These are phyloP conservation scores for Rhodotorula sp. DNA, from an alignment of 1,284 basidiomycete species.

Conservation along the genomic window DNA sequence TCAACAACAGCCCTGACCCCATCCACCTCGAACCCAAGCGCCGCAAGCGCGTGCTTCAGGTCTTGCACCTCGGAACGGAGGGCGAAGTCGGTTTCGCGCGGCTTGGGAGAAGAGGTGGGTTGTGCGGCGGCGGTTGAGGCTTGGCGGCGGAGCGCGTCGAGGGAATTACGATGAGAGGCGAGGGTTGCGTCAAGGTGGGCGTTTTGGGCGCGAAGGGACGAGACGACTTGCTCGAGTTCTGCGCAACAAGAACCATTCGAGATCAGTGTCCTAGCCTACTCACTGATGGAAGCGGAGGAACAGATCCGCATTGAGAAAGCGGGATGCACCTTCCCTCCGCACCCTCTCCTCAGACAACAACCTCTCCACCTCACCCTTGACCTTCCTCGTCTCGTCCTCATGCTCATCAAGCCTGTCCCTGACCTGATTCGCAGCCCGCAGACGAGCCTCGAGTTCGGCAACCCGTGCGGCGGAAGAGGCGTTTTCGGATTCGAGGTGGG, in stretches of 20 bases:
- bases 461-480: constrained; percentile 34
- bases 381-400: not conserved
- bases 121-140: not conserved
- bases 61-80: constrained; percentile 25
- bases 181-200: constrained; percentile 16
- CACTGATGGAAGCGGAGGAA: not conserved
- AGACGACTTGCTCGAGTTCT: constrained; percentile 15
- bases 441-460: constrained; percentile 37
- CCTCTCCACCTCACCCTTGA: not conserved
- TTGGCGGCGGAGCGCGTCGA: constrained; percentile 6
- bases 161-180: constrained; percentile 8
- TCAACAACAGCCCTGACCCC: constrained; percentile 36
- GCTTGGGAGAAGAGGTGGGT: not conserved
- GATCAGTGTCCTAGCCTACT: no score
- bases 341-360: constrained; percentile 7
- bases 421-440: constrained; percentile 1
- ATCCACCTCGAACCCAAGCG: constrained; percentile 37
- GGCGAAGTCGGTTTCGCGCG: not conserved
- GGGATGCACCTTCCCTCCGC: not conserved
- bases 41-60: constrained; percentile 25
- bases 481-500: constrained; percentile 41
- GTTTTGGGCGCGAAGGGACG: constrained; percentile 9
- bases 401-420: not conserved
- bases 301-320: no score
- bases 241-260: not conserved